Evolutionary conservation across 768 basidiomycete genomes (phyloP).

Genomic region (Fibroporia radiculosa): DNA sequence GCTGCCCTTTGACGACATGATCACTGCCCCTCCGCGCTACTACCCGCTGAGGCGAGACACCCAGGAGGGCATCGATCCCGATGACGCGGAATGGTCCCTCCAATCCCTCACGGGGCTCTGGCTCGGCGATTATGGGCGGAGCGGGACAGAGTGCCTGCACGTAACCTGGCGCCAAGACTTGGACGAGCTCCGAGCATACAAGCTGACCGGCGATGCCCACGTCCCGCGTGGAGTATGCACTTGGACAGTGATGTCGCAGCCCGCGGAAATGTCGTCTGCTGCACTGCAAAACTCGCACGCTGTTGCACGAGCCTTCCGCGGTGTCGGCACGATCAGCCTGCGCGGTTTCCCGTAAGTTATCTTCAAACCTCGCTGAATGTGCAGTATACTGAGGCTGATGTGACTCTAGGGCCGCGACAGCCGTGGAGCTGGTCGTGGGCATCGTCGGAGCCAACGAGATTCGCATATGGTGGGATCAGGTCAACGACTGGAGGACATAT

Average conservation of each 20-base stretch:
- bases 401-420: not conserved
- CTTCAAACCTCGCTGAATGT: not conserved
- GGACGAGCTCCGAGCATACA: conserved; percentile 7
- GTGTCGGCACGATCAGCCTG: conserved; percentile 8
- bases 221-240: conserved; percentile 13
- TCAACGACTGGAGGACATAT: conserved; percentile 9
- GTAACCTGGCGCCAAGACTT: not conserved
- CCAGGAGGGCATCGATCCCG: conserved; percentile 3
- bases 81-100: conserved; percentile 3
- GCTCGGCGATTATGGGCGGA: conserved; percentile 11
- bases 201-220: conserved; percentile 15
- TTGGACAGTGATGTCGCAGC: conserved; percentile 10
- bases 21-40: conserved; percentile 10
- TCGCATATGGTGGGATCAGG: conserved; percentile 10
- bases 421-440: conserved; percentile 6
- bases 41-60: conserved; percentile 10
- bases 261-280: conserved; percentile 1
- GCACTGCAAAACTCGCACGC: not conserved
- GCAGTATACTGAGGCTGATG: not conserved
- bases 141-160: conserved; percentile 10
- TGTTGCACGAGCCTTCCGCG: conserved; percentile 1
- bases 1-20: conserved; percentile 4
- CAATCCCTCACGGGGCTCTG: conserved; percentile 10
- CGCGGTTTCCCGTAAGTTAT: conserved; percentile 11
- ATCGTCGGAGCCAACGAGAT: conserved; percentile 9